These are phyloP conservation scores for Zarea fungicola DNA, from an alignment of 2,329 filamentous ascomycete species.

Conservation along the genomic window DNA sequence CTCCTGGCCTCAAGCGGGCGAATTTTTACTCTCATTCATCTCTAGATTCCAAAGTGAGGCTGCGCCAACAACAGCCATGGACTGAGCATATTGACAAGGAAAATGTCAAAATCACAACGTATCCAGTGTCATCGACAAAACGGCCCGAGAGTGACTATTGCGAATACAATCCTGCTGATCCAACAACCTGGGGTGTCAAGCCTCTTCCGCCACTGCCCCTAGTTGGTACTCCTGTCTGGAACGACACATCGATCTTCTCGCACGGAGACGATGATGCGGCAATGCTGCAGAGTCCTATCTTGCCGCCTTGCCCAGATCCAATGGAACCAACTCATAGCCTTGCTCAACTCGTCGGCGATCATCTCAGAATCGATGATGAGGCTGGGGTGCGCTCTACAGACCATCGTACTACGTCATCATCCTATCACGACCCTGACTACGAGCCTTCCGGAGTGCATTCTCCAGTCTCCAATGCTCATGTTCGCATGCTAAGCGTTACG, in stretches of 20 bases:
- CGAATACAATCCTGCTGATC: conserved; percentile 10
- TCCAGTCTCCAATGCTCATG: conserved; percentile 19
- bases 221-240: background rate
- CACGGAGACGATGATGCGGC: conserved; percentile 12
- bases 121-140: background rate
- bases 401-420: conserved; percentile 12
- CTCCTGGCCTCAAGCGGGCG: conserved; percentile 5
- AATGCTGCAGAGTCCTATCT: conserved; percentile 8
- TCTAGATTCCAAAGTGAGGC: background rate
- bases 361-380: conserved; percentile 7
- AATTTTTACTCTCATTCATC: background rate
- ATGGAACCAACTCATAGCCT: conserved; percentile 14
- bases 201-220: conserved; percentile 14
- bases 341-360: conserved; percentile 17
- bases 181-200: conserved; percentile 14
- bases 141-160: background rate
- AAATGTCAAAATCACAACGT: conserved; percentile 5
- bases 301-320: background rate
- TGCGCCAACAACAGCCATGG: background rate
- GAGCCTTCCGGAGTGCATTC: conserved; percentile 22
- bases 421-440: conserved; percentile 8
- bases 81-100: conserved; percentile 4
- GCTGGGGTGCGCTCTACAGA: background rate
- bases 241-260: background rate
- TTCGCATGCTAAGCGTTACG: conserved; percentile 23